phyloP scores from a whole-genome alignment of 768 basidiomycete species.

The Butyriboletus loyo region DNA sequence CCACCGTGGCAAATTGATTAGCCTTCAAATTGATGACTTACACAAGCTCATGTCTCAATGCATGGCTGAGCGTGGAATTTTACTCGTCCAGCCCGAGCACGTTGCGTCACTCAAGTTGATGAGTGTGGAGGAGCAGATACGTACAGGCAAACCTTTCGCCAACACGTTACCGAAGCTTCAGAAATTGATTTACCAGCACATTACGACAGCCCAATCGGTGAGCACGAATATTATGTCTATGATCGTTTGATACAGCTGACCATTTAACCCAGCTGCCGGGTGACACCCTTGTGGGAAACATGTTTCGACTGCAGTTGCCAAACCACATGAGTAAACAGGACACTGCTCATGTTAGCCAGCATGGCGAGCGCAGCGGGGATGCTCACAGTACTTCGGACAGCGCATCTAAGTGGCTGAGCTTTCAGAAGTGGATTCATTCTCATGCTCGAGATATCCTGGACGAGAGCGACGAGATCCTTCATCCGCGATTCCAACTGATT shows the following conservation, averaged over 20 bases:
- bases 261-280: not conserved
- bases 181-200: not conserved
- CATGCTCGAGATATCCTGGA: conserved; percentile 16
- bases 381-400: not conserved
- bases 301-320: not conserved
- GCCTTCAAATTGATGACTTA: conserved; percentile 20
- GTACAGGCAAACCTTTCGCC: not conserved
- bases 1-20: not conserved
- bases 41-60: conserved; percentile 36
- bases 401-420: conserved; percentile 10
- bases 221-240: not conserved
- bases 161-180: conserved; percentile 12
- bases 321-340: too few species aligned
- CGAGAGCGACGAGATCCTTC: conserved; percentile 24
- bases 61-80: conserved; percentile 33
- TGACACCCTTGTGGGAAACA: not conserved
- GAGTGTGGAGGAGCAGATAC: conserved; percentile 34
- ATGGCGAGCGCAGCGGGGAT: not conserved
- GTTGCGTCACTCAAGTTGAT: conserved; percentile 46
- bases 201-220: not conserved
- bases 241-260: not conserved
- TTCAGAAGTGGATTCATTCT: conserved; percentile 15
- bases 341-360: accelerated
- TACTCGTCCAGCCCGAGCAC: conserved; percentile 49
- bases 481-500: conserved; percentile 12